A percentile compares a stretch with the other conserved stretches of the same genome.
Conservation (phyloP, 1,139 yeast species). For the Suhomyces coccinellae region DNA sequence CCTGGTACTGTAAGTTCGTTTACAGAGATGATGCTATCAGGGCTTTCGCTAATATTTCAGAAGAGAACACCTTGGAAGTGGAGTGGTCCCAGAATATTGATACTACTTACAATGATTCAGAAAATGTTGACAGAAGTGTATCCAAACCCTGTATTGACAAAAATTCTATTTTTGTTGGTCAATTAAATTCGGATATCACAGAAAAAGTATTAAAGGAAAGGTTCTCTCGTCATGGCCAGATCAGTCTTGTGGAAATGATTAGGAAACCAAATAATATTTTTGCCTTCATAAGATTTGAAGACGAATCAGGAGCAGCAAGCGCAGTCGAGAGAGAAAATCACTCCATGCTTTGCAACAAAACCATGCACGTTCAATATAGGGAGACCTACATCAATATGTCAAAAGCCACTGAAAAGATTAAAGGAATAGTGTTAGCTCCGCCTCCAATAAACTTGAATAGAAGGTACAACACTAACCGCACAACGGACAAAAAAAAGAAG, state of each 20-base stretch:
- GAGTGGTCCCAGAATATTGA: constrained; percentile 88
- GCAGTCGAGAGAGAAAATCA: constrained; percentile 85
- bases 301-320: constrained; percentile 75
- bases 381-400: constrained; percentile 46
- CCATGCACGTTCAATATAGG: constrained; percentile 82
- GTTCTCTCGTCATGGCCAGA: constrained; percentile 66
- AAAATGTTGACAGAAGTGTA: constrained; percentile 9
- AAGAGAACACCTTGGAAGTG: constrained; percentile 52
- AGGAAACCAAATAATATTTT: constrained; percentile 55
- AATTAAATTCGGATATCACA: constrained; percentile 55
- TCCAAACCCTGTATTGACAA: constrained; percentile 52
- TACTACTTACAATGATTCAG: constrained; percentile 11
- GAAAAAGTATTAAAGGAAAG: constrained; percentile 56
- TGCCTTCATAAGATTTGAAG: constrained; percentile 67
- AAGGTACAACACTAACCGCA: constrained; percentile 5
- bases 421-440: constrained; percentile 60
- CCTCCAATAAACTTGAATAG: constrained; percentile 65
- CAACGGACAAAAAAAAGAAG: constrained; percentile 2
- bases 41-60: constrained; percentile 73
- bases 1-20: constrained; percentile 82
- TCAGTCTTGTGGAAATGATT: constrained; percentile 51
- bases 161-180: constrained; percentile 75
- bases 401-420: constrained; percentile 11
- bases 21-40: constrained; percentile 89
- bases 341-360: constrained; percentile 65